Evolutionary conservation across 768 basidiomycete species (phyloP).

Genomic region (Tulasnella sp.): DNA sequence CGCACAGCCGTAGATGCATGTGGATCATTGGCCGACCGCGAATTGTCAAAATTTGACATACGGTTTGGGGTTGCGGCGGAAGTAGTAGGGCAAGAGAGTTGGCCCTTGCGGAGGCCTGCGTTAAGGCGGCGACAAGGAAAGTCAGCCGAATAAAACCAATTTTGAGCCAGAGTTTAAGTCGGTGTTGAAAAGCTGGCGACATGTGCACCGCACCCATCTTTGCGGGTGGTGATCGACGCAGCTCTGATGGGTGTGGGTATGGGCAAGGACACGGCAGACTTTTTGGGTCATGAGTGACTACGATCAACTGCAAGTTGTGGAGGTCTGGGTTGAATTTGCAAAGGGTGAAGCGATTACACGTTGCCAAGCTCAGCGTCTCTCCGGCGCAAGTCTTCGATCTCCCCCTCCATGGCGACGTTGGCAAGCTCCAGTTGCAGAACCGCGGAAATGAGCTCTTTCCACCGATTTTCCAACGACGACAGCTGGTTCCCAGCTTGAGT

Average conservation of each 20-base stretch:
- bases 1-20: background rate
- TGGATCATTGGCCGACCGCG: background rate
- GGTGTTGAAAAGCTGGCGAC: background rate
- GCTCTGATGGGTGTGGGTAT: background rate
- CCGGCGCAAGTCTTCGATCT: constrained; percentile 41
- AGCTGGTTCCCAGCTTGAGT: constrained; percentile 72
- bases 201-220: background rate
- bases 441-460: constrained; percentile 87
- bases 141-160: background rate
- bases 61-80: background rate
- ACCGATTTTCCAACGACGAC: constrained; percentile 71
- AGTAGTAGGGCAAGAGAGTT: background rate
- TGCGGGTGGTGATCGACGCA: background rate
- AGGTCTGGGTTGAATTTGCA: background rate
- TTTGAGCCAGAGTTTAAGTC: background rate
- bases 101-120: constrained; percentile 1
- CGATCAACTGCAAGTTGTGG: background rate
- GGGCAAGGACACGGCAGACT: background rate
- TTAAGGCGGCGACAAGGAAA: background rate
- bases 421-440: constrained; percentile 95
- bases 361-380: constrained; percentile 24
- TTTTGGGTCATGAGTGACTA: background rate
- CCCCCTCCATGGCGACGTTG: constrained; percentile 76
- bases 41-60: background rate
- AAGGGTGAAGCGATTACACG: background rate